Evolutionary conservation across 768 basidiomycete genomes (phyloP).

Genomic region (Leucocoprinus leucothites): DNA sequence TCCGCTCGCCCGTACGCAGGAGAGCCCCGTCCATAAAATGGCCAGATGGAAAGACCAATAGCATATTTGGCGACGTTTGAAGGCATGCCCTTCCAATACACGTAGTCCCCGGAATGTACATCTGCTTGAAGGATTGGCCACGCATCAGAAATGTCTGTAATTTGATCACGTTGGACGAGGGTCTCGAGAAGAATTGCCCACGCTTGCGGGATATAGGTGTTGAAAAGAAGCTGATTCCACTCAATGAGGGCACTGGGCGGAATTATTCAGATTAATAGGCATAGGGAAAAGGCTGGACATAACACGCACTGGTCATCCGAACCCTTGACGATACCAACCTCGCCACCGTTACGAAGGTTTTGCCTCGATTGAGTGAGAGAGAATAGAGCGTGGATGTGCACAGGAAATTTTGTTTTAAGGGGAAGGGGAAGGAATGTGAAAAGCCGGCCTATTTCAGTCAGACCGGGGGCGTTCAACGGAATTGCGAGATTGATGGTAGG

Average conservation of each 20-base stretch:
- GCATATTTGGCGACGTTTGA: slow-evolving; percentile 24
- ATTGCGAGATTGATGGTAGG: slow-evolving; percentile 36
- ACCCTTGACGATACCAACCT: slow-evolving; percentile 32
- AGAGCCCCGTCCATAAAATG: slow-evolving; percentile 20
- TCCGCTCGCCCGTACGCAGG: background rate
- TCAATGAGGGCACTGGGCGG: slow-evolving; percentile 39
- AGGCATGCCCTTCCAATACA: slow-evolving; percentile 36
- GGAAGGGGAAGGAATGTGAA: slow-evolving; percentile 51
- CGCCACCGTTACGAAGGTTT: slow-evolving; percentile 39
- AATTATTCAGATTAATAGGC: background rate
- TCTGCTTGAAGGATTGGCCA: slow-evolving; percentile 36
- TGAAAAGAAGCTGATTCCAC: slow-evolving; percentile 48
- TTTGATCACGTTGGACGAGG: slow-evolving; percentile 20
- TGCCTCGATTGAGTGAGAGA: slow-evolving; percentile 44
- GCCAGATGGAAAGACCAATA: slow-evolving; percentile 31
- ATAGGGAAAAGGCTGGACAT: background rate
- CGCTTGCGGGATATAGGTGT: slow-evolving; percentile 39
- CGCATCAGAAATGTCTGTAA: slow-evolving; percentile 29
- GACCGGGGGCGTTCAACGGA: slow-evolving; percentile 20
- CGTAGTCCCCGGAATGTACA: slow-evolving; percentile 33
- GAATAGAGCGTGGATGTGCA: slow-evolving; percentile 45
- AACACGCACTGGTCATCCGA: slow-evolving; percentile 40
- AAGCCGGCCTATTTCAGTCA: slow-evolving; percentile 31
- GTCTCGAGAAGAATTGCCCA: slow-evolving; percentile 36
- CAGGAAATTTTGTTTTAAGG: slow-evolving; percentile 38